Percentiles rank a stretch among this genome's conserved stretches.
These are phyloP conservation scores for Cylindrodendrum hubeiense DNA, from an alignment of 2,329 filamentous ascomycete genomes.

Conservation along the genomic window DNA sequence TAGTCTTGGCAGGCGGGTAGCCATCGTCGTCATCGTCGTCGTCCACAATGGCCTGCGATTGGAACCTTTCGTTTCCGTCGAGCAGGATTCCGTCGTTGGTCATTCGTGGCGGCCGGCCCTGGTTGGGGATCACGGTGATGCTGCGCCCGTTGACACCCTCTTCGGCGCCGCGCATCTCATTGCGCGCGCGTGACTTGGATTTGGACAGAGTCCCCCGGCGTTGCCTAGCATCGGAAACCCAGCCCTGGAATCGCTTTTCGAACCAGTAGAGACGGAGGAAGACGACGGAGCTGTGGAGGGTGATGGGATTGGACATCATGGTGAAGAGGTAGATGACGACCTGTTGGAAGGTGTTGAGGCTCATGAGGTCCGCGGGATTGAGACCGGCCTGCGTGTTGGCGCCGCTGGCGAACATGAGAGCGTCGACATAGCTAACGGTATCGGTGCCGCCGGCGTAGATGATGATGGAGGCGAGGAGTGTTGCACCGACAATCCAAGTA, in stretches of 20 bases:
- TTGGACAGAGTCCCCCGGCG: slow-evolving; percentile 74
- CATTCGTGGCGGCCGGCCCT: slow-evolving; percentile 66
- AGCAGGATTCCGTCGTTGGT: slow-evolving; percentile 72
- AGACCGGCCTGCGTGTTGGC: slow-evolving; percentile 92
- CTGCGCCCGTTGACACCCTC: slow-evolving; percentile 73
- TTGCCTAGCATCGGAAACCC: slow-evolving; percentile 79
- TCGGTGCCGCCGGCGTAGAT: slow-evolving; percentile 73
- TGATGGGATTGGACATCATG: slow-evolving; percentile 84
- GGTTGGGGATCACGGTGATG: slow-evolving; percentile 75
- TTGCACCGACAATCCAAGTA: slow-evolving; percentile 81
- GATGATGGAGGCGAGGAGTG: slow-evolving; percentile 81
- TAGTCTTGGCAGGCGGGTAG: slow-evolving; percentile 39
- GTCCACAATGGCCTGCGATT: slow-evolving; percentile 41
- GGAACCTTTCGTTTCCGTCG: slow-evolving; percentile 44
- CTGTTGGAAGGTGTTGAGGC: slow-evolving; percentile 79
- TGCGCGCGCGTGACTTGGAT: slow-evolving; percentile 65
- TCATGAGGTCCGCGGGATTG: slow-evolving; percentile 81
- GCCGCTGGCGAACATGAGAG: slow-evolving; percentile 88
- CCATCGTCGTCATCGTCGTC: slow-evolving; percentile 49
- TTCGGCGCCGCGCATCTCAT: slow-evolving; percentile 64
- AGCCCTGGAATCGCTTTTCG: slow-evolving; percentile 91
- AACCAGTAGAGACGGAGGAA: slow-evolving; percentile 98
- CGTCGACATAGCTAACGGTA: slow-evolving; percentile 82
- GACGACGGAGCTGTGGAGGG: slow-evolving; percentile 87
- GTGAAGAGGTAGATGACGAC: slow-evolving; percentile 78